phyloP scores from a whole-genome alignment of 2,329 filamentous ascomycete species.

The Corniculantispora saksenae region DNA sequence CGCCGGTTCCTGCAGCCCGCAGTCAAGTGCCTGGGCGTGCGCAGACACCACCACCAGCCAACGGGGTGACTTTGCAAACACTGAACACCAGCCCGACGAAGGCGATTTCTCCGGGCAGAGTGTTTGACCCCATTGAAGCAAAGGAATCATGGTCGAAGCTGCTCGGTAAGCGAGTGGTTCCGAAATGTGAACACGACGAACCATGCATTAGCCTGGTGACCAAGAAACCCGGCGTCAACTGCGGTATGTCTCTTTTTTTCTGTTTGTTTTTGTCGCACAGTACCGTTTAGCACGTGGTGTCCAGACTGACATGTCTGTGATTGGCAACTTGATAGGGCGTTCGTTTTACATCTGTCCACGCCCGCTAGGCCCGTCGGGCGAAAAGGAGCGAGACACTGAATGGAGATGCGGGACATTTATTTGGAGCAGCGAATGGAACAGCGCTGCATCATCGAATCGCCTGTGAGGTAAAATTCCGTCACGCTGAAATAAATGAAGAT shows the following conservation, averaged over 20 bases:
- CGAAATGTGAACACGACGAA: conserved; percentile 85
- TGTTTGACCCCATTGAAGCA: conserved; percentile 68
- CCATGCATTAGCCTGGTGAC: conserved; percentile 81
- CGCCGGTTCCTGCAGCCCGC: background rate
- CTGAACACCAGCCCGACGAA: background rate
- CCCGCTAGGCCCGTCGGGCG: conserved; percentile 81
- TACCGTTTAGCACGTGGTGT: background rate
- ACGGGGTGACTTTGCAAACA: background rate
- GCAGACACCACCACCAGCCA: background rate
- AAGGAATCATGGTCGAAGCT: conserved; percentile 87
- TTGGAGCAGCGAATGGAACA: conserved; percentile 62
- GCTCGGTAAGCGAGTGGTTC: conserved; percentile 71
- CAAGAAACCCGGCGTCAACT: conserved; percentile 87
- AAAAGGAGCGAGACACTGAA: conserved; percentile 79
- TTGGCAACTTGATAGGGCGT: conserved; percentile 44
- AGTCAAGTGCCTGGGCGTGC: background rate
- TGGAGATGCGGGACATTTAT: conserved; percentile 90
- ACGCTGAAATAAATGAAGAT: conserved; percentile 77
- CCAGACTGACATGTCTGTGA: background rate
- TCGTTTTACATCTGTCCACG: conserved; percentile 66
- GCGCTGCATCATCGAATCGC: conserved; percentile 20
- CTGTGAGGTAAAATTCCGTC: background rate
- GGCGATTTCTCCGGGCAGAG: conserved; percentile 35
- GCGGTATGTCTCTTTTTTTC: conserved; percentile 47
- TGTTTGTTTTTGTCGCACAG: background rate